phyloP scores from a whole-genome alignment of 371 early-diverging fungal genomes.

The Aphelidium insulamus region DNA sequence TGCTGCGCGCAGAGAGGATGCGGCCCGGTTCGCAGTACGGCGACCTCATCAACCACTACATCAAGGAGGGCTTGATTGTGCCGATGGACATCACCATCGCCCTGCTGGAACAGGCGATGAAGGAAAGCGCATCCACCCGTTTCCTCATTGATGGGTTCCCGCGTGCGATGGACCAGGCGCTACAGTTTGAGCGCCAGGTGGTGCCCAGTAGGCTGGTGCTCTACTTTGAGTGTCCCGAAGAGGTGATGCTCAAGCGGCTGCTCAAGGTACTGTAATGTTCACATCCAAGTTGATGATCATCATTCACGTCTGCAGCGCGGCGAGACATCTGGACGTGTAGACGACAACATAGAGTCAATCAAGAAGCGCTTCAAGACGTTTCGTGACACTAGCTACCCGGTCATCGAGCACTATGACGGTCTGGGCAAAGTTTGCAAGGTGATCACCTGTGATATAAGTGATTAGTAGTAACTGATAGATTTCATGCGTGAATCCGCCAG shows the following conservation, averaged over 20 bases:
- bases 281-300: no score
- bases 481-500: constrained; percentile 22
- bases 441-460: constrained; percentile 1
- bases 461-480: background rate
- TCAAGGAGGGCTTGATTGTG: constrained; percentile 83
- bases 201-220: constrained; percentile 42
- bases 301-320: no score
- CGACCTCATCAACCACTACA: constrained; percentile 64
- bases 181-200: constrained; percentile 63
- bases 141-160: constrained; percentile 96
- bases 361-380: constrained; percentile 78
- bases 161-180: constrained; percentile 75
- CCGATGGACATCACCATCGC: constrained; percentile 85
- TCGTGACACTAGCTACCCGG: constrained; percentile 62
- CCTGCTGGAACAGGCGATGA: constrained; percentile 70
- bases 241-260: constrained; percentile 61
- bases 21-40: constrained; percentile 66
- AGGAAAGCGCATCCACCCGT: constrained; percentile 26
- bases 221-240: constrained; percentile 83
- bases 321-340: constrained; percentile 74
- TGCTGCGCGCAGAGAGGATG: constrained; percentile 74
- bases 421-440: constrained; percentile 52
- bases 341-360: constrained; percentile 89
- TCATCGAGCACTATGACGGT: constrained; percentile 52
- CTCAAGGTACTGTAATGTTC: no score